These are phyloP conservation scores for Skeletonema grethae DNA, from an alignment of 108 stramenopile genomes.

Conservation along the genomic window DNA sequence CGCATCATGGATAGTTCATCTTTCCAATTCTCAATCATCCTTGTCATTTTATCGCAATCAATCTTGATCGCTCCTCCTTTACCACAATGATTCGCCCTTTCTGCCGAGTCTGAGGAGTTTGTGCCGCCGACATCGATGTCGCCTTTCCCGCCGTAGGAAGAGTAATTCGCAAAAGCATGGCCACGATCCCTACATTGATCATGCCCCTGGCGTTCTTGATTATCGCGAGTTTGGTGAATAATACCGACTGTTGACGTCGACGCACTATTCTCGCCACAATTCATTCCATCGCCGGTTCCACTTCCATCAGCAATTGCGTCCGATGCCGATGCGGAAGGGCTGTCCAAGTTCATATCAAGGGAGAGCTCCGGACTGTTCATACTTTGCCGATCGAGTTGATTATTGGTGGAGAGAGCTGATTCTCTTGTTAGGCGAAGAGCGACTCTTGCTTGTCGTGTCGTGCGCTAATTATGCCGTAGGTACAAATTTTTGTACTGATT, in stretches of 20 bases:
- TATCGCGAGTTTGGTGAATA: not conserved
- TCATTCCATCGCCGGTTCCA: not conserved
- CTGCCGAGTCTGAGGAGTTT: not conserved
- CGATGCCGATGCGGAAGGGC: not conserved
- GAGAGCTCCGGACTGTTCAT: slow-evolving; percentile 4
- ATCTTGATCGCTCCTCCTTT: not conserved
- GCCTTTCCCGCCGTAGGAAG: not conserved
- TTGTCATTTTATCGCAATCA: slow-evolving; percentile 14
- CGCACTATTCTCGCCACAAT: not conserved
- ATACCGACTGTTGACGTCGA: not conserved
- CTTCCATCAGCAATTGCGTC: not conserved
- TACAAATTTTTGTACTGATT: too few species aligned
- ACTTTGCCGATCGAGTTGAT: too few species aligned
- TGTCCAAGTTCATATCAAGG: slow-evolving; percentile 4
- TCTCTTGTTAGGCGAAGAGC: too few species aligned
- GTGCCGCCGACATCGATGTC: not conserved
- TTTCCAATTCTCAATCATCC: slow-evolving; percentile 34
- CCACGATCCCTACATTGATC: not conserved
- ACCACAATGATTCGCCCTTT: not conserved
- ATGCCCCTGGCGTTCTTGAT: not conserved
- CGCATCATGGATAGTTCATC: slow-evolving; percentile 45
- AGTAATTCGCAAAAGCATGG: not conserved
- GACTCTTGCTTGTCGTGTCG: too few species aligned
- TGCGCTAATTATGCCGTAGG: too few species aligned
- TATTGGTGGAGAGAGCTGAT: too few species aligned